Evolutionary conservation across 108 stramenopile species (phyloP), one percentile per base, ranked within the genome.

Genomic region (Seminavis robusta): DNA sequence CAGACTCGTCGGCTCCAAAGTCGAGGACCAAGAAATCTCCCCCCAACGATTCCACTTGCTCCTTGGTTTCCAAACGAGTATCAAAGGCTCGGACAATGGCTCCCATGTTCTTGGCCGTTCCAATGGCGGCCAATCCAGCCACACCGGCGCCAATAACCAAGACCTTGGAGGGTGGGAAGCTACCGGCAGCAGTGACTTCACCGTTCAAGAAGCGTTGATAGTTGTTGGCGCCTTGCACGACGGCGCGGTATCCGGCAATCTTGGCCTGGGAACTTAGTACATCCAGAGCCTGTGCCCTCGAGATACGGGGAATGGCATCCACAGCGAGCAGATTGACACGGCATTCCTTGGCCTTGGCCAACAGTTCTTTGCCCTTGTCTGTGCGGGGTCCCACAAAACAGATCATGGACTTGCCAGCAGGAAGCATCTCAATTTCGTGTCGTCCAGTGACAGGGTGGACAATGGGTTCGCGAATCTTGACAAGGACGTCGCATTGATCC

Each of bases 121-220:
- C 80, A 52, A 95, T 85, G 17, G 94, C 90, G 21, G 92, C 86
- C 7, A 95, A 61, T 1, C 94, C 94, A 10, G 94, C 94, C 8
- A 95, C 94, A 21, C 94, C 94, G 19, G 81, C 92, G 5, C 94
- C 94, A 26, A 94, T 68, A 23, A 95, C 92, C 4, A 95, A 73
- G 30, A 95, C 84, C 53, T 90, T 86, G 25, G 86, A 82, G 13
- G 94, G 84, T 24, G 63, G 66, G 29, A 95, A 84, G 33, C 65
- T 81, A 1, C 94, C 94, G 15, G 94, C 94, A 4, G 94, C 87
- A 13, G 94, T 95, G 47, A 90, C 77, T 67, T 92, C 88, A 21
- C 90, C 90, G 39, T 87, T 83, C 28, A 94, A 60, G 48, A 88
- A 85, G 21, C 92, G 78, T 55, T 86, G 86, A 41, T 92, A 87